Evolutionary conservation across 345 rosid species (phyloP).

Genomic region (Eucalyptus cloeziana): DNA sequence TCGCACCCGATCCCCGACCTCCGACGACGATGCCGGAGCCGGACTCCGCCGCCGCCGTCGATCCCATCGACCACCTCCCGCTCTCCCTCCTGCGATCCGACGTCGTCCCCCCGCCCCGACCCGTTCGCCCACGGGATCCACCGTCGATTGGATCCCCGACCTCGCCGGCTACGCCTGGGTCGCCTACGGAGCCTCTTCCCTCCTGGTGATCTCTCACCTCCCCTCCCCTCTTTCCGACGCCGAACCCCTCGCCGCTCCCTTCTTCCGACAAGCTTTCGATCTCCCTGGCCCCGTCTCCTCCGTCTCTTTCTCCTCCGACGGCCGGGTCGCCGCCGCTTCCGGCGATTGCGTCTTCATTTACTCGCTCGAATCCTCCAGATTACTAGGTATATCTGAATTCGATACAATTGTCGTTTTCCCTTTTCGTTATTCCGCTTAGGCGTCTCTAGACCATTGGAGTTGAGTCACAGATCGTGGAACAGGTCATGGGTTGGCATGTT

Average conservation of each 20-base stretch:
- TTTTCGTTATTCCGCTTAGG: background rate
- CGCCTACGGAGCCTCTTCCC: conserved; percentile 87
- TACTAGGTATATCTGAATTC: conserved; percentile 23
- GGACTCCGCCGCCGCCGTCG: conserved; percentile 1
- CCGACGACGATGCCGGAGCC: conserved; percentile 1
- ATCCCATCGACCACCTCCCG: conserved; percentile 46
- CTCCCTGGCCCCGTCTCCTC: conserved; percentile 46
- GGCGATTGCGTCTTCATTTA: conserved; percentile 39
- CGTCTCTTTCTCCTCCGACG: conserved; percentile 78
- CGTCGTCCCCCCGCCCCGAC: conserved; percentile 61
- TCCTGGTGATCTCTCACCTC: conserved; percentile 74
- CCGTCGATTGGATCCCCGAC: conserved; percentile 84
- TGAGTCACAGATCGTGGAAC: background rate
- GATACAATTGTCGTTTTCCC: background rate
- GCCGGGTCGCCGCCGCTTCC: conserved; percentile 76
- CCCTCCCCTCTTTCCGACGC: conserved; percentile 74
- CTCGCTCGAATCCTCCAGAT: conserved; percentile 23
- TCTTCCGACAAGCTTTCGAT: conserved; percentile 69
- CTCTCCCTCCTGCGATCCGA: conserved; percentile 55
- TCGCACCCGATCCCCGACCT: background rate
- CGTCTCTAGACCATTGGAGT: background rate
- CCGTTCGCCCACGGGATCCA: conserved; percentile 29
- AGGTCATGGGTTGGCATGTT: background rate
- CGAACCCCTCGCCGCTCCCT: conserved; percentile 44
- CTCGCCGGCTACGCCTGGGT: conserved; percentile 87